Evolutionary conservation across 306 rosid species (phyloP), one percentile per base, ranked within the genome.

Genomic region (Medicago lupulina): DNA sequence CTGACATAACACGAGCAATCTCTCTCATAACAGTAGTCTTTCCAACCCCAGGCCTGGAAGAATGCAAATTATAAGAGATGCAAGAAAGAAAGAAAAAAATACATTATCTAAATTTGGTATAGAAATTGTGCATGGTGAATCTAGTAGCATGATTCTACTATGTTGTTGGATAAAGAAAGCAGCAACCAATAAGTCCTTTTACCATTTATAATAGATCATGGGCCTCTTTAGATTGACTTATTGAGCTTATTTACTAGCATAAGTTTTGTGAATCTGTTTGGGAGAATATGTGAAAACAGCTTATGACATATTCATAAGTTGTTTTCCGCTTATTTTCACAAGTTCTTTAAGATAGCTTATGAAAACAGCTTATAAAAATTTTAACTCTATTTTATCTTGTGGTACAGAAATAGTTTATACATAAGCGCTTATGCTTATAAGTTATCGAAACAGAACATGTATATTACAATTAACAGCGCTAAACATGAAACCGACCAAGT

Each of bases 21-120:
- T 89, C 95, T 67, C 95, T 78, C 86, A 87, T 80, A 58, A 87
- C 90, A 43, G 92, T 86, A 61, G 95, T 89, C 84, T 89, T 89
- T 63, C 95, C 95, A 74, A 89, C 91, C 71, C 95, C 95, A 76
- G 95, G 92, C 78, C 91, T 89, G 74, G 46, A 75, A 74, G 53
- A 87, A 79, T 51, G 67, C 73, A 28, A 78, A 72, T 76, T 28
- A 47, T 34, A 54, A 18, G 51, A 38, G 17, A 44, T 14, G 12
- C 43, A 63, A 62, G 38, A 21, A 54, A 60, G 16, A 19, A 49
- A 21, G 23, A 21, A 43, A 39, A 58, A 9, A 34, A 68, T 10
- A 34, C 23, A 73, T 50, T 38, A 78, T 59, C 53, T 78, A 78
- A 65, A 49, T 5, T 19, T 71, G 3, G 1, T 39, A 15, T 15